Evolutionary conservation across 257 asterid genomes (phyloP).

Genomic region (Vinca minor): DNA sequence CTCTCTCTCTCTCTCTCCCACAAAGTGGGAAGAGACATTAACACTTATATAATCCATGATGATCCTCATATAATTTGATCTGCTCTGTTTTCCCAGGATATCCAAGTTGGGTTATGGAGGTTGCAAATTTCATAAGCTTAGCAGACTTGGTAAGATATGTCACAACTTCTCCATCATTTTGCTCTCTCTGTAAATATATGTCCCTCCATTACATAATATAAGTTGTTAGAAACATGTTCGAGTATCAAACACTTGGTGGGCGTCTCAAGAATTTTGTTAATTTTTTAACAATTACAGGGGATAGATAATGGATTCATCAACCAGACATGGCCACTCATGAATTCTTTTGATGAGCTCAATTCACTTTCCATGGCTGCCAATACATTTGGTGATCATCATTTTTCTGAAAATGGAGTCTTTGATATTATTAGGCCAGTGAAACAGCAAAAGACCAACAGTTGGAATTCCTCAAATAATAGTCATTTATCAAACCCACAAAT

Average conservation of each 20-base stretch:
- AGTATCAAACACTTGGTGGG: not conserved
- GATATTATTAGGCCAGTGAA: slow-evolving; percentile 43
- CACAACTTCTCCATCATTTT: not conserved
- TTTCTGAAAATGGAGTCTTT: slow-evolving; percentile 14
- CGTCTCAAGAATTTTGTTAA: not conserved
- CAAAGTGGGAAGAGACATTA: too few relatives aligned
- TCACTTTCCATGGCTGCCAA: slow-evolving; percentile 23
- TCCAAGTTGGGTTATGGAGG: slow-evolving; percentile 35
- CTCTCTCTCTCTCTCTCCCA: too few relatives aligned
- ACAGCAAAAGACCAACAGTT: slow-evolving; percentile 34
- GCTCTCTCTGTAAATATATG: not conserved
- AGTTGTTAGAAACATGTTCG: too few relatives aligned
- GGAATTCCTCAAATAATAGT: too few relatives aligned
- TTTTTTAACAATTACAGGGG: slow-evolving; percentile 29
- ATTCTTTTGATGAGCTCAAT: slow-evolving; percentile 39
- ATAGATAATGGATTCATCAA: slow-evolving; percentile 44
- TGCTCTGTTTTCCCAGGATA: too few relatives aligned
- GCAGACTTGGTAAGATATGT: slow-evolving; percentile 46
- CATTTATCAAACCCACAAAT: too few relatives aligned
- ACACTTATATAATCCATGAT: too few relatives aligned
- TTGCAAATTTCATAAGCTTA: slow-evolving; percentile 36
- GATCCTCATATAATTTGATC: too few relatives aligned
- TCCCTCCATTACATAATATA: too few relatives aligned
- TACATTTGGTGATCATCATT: slow-evolving; percentile 25
- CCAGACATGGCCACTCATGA: slow-evolving; percentile 44